Percentiles rank a stretch among this genome's conserved stretches.
phyloP scores from a whole-genome alignment of 257 asterid species.

The Scutellaria baicalensis region DNA sequence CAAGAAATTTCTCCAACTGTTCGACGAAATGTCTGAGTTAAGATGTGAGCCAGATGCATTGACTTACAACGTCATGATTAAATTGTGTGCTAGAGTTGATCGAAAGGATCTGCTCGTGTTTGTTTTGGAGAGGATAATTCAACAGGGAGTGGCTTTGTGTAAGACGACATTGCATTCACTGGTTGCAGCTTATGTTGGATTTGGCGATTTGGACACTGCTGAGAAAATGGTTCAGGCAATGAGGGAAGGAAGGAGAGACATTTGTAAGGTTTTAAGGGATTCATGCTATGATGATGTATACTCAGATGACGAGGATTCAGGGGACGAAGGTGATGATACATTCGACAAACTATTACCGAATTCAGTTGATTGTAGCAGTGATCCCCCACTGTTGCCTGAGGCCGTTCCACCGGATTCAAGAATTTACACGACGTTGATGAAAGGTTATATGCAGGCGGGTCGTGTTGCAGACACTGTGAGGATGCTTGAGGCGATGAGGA shows the following conservation, averaged over 20 bases:
- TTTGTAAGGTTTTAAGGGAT: conserved; percentile 71
- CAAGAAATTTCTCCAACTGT: conserved; percentile 57
- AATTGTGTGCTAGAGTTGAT: conserved; percentile 66
- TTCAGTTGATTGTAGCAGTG: conserved; percentile 25
- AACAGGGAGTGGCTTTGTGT: conserved; percentile 45
- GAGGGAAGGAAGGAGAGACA: conserved; percentile 78
- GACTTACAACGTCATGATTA: conserved; percentile 84
- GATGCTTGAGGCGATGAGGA: conserved; percentile 90
- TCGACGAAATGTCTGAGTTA: conserved; percentile 69
- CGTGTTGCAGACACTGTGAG: conserved; percentile 77
- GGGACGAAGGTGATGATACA: conserved; percentile 12
- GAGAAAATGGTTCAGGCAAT: conserved; percentile 71
- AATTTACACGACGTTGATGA: conserved; percentile 90
- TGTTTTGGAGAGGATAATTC: conserved; percentile 73
- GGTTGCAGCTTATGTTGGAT: conserved; percentile 96
- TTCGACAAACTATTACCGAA: conserved; percentile 64
- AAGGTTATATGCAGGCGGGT: conserved; percentile 87
- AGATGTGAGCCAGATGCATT: conserved; percentile 69
- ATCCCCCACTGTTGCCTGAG: conserved; percentile 52
- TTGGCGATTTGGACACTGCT: conserved; percentile 74
- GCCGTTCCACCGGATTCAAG: conserved; percentile 62
- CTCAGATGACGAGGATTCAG: conserved; percentile 14
- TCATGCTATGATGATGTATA: conserved; percentile 13
- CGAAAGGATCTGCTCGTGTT: conserved; percentile 80
- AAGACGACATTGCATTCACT: conserved; percentile 83